Evolutionary conservation across 495 filamentous ascomycete species (phyloP), one percentile per base, ranked within the genome.

Genomic region (Penicillium simplicissimum): DNA sequence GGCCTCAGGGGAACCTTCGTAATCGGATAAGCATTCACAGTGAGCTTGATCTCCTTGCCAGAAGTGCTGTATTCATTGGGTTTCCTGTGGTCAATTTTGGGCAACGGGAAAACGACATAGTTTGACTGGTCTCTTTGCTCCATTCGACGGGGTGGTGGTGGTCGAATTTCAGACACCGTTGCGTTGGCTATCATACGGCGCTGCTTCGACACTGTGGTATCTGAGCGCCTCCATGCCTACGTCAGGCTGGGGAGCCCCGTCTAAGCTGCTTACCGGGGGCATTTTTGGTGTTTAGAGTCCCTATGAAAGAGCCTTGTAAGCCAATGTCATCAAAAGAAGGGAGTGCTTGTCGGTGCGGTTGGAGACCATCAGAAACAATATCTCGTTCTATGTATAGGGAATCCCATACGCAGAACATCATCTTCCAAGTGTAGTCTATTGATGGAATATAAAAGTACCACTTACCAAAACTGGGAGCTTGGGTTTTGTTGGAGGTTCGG

Each of bases 1-100:
- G 79, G 76, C 7, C 71, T 77, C 19, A 66, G 82, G 0, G 85
- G 83, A 34, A 78, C 82, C 58, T 75, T 66, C 3, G 56, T 64
- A n/a, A 96, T 84, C 0, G 81, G 79, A 74, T 85, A 96, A 8
- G 91, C 85, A 73, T 98, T 98, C 53, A 96, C 73, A 0, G 74
- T 67, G 8, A 97, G 67, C 8, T 76, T 75, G 17, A 88, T 78
- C 0, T 77, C 68, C 36, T 79, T 83, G 14, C 90, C 93, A 13
- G 74, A 71, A 0, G 72, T 76, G 61, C 85, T 88, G 73, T 83
- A 87, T 2, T 67, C 79, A 7, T 28, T 25, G 8, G 52, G 31
- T 9, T 35, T 33, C n/a, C 17, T 28, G 14, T 25, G 13, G 17
- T 14, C 4, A 35, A 58, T 23, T 17, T 55, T 17, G 15, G 52